Base-by-base conservation (phyloP, 2,329 filamentous ascomycete species). In the Capronia epimyces region DNA sequence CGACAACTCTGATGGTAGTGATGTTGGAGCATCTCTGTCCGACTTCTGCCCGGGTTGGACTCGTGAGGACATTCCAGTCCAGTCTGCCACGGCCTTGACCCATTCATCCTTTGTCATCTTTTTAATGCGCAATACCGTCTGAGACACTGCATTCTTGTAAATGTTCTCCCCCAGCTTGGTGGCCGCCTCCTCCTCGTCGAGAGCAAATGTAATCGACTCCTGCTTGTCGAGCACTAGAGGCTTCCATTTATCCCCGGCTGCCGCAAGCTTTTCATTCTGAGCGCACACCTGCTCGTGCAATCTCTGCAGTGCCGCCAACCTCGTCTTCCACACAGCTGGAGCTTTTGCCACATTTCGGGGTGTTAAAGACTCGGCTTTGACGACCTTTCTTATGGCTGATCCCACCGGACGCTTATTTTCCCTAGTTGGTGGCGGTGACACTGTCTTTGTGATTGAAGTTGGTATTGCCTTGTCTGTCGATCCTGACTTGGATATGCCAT, bases 121-220 rank as follows among this genome's bases (percentile, higher is more conserved):
- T 63, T 85, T 88, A 64, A 89, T 82, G 37, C 76, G 76, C 61
- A 86, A 77, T 52, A 97, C 84, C 27, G 82, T 82, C 58, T 89
- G 86, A 64, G 90, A 94, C 66, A 97, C 81, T 21, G 89, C 74
- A 61, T 95, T 95, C 6, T 78, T 74, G 63, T 98, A 98, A 22
- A 97, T 81, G 0, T 77, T 84, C 13, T 83, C 81, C 10, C 74
- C 75, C 12, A 59, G 39, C 21, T 49, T 57, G 1, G 46, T 53
- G 1, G 89, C 89, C 6, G 81, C 72, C 29, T 79, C 79, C 69
- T 98, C 94, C 53, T 90, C 82, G 45, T 77, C 70, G n/a, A 73
- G 55, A 10, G 73, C 69, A 68, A 74, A 70, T 12, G 64, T 67
- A 20, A 73, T 62, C 31, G 76, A 60, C 57, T 76, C 71, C 49